phyloP scores from a whole-genome alignment of 768 basidiomycete genomes.

The Mycena alexandri region DNA sequence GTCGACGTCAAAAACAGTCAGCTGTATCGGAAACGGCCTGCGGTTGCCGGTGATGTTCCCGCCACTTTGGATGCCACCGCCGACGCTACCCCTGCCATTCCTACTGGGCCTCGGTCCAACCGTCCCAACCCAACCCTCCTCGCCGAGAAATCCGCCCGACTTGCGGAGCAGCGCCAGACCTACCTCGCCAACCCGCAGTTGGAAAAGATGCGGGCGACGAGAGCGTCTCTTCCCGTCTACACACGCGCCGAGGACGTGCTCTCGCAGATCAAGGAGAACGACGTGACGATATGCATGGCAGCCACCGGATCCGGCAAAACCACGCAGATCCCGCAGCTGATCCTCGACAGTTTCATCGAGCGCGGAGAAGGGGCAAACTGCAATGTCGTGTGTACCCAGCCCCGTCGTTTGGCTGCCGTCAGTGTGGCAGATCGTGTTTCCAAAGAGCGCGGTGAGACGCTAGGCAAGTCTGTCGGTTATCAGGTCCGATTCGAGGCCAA shows the following conservation, averaged over 20 bases:
- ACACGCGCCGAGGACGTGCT: constrained; percentile 76
- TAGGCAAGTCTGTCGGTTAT: constrained; percentile 87
- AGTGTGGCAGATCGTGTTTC: constrained; percentile 93
- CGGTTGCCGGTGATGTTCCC: constrained; percentile 38
- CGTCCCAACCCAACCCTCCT: constrained; percentile 48
- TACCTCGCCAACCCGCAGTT: constrained; percentile 74
- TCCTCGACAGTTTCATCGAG: constrained; percentile 87
- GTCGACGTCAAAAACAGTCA: constrained; percentile 71
- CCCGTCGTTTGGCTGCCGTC: constrained; percentile 90
- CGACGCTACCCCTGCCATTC: constrained; percentile 9
- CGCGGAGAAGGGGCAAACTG: constrained; percentile 85
- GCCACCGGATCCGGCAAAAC: constrained; percentile 95
- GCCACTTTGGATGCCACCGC: constrained; percentile 18
- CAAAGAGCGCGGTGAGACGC: constrained; percentile 81
- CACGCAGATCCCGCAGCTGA: constrained; percentile 93
- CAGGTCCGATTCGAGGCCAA: constrained; percentile 92
- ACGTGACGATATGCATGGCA: constrained; percentile 91
- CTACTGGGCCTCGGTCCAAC: constrained; percentile 28
- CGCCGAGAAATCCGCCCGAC: constrained; percentile 66
- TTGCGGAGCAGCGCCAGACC: constrained; percentile 64
- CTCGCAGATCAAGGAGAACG: constrained; percentile 76
- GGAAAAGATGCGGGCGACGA: constrained; percentile 75
- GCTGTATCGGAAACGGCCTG: constrained; percentile 77
- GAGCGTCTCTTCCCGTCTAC: constrained; percentile 81
- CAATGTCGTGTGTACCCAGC: constrained; percentile 95